Conservation (phyloP, 1,284 basidiomycete genomes). For the Ganoderma boninense region DNA sequence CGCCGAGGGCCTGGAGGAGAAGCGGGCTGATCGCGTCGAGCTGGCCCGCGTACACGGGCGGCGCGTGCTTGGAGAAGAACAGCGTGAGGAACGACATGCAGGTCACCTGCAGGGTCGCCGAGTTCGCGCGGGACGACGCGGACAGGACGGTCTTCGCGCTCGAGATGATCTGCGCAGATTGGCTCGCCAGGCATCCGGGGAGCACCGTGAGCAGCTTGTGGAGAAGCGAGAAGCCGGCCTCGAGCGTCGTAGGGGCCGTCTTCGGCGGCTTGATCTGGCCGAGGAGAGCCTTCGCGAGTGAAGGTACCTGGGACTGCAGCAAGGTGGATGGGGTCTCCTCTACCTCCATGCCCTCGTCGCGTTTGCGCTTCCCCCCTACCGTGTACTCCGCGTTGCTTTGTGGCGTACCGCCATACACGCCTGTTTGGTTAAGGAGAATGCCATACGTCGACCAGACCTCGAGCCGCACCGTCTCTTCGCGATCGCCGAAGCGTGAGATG, state of each 20-base stretch:
- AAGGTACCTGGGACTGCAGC: conserved; percentile 79
- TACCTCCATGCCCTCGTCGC: conserved; percentile 80
- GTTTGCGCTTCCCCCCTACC: conserved; percentile 79
- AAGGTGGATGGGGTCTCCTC: conserved; percentile 80
- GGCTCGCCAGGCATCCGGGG: conserved; percentile 82
- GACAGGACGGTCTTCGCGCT: conserved; percentile 71
- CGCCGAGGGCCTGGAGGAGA: conserved; percentile 75
- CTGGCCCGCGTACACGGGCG: conserved; percentile 67
- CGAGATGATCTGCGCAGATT: conserved; percentile 68
- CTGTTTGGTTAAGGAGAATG: conserved; percentile 83
- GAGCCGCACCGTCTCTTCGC: conserved; percentile 95
- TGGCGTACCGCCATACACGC: conserved; percentile 71
- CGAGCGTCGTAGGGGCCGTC: conserved; percentile 81
- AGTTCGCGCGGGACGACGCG: conserved; percentile 70
- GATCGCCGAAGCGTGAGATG: conserved; percentile 91
- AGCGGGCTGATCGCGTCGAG: conserved; percentile 76
- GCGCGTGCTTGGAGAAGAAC: conserved; percentile 85
- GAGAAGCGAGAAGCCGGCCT: conserved; percentile 86
- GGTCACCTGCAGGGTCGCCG: conserved; percentile 80
- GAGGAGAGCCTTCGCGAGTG: conserved; percentile 83
- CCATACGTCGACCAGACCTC: conserved; percentile 93
- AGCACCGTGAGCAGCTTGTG: conserved; percentile 82
- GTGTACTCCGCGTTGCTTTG: conserved; percentile 59
- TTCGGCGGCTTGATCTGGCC: conserved; percentile 87
- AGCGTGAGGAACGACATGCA: conserved; percentile 86